These are phyloP conservation scores for Mycena capillaripes DNA, from an alignment of 768 basidiomycete genomes.

Conservation along the genomic window DNA sequence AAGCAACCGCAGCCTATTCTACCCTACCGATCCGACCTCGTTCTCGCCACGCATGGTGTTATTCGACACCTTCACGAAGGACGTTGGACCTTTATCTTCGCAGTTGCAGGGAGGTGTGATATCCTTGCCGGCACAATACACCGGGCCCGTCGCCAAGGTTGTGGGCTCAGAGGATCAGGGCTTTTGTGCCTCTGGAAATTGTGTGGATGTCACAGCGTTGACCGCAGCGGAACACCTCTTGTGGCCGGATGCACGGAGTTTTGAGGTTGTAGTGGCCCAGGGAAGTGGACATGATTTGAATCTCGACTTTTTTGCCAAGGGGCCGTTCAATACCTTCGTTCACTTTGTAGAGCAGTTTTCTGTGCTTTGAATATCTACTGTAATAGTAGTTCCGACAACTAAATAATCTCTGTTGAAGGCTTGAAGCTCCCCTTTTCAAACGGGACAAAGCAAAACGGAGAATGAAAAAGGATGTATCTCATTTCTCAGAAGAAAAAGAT, in stretches of 20 bases:
- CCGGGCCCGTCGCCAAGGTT: background rate
- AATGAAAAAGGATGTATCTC: too few relatives aligned
- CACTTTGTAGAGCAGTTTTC: conserved; percentile 9
- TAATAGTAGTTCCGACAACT: too few relatives aligned
- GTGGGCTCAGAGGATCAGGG: background rate
- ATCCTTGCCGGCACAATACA: background rate
- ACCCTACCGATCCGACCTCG: background rate
- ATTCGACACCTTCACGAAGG: background rate
- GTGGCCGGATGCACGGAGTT: conserved; percentile 3
- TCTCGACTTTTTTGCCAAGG: conserved; percentile 8
- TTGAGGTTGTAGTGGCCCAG: conserved; percentile 1
- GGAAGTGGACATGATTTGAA: conserved; percentile 2
- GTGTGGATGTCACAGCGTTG: conserved; percentile 7
- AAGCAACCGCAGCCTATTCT: background rate
- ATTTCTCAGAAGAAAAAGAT: too few relatives aligned
- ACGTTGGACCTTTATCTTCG: background rate
- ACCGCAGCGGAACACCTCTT: background rate
- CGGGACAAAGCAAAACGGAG: too few relatives aligned
- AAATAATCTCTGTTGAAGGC: too few relatives aligned
- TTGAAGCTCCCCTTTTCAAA: too few relatives aligned
- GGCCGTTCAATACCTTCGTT: conserved; percentile 7
- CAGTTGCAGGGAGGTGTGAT: background rate
- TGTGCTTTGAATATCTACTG: background rate
- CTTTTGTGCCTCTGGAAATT: background rate
- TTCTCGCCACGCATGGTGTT: conserved; percentile 5